phyloP scores from a whole-genome alignment of 2,329 filamentous ascomycete species.

The Cytospora piceae region DNA sequence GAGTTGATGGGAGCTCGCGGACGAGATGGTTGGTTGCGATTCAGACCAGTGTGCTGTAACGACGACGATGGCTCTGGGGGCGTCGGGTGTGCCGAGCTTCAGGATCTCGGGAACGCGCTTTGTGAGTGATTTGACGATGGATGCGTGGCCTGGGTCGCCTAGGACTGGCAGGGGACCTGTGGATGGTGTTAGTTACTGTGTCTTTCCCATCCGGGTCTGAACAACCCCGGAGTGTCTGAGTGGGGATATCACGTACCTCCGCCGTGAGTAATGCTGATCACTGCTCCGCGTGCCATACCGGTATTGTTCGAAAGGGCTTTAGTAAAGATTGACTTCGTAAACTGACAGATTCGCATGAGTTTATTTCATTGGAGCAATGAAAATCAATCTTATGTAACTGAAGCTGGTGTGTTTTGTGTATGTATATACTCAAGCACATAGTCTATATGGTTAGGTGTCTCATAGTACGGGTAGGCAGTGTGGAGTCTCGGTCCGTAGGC shows the following conservation, averaged over 20 bases:
- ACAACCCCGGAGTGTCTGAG: background rate
- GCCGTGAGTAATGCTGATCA: constrained; percentile 55
- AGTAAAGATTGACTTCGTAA: background rate
- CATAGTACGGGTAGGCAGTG: too few relatives aligned
- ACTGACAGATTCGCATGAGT: background rate
- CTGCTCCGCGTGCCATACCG: constrained; percentile 48
- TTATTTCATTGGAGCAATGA: background rate
- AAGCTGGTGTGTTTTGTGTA: background rate
- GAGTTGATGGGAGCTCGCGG: constrained; percentile 50
- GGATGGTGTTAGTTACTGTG: background rate
- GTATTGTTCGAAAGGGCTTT: constrained; percentile 33
- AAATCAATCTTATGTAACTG: background rate
- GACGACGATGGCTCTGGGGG: constrained; percentile 56
- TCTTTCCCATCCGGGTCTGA: background rate
- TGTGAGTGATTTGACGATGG: constrained; percentile 55
- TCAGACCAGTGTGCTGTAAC: constrained; percentile 64
- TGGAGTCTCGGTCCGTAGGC: background rate
- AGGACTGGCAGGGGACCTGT: constrained; percentile 61
- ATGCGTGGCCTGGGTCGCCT: constrained; percentile 55
- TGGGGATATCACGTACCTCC: constrained; percentile 42
- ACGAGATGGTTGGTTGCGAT: constrained; percentile 54
- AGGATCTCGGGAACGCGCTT: constrained; percentile 59
- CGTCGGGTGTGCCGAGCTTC: constrained; percentile 53
- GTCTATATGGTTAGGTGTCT: background rate
- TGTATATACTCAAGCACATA: too few relatives aligned